Conservation (phyloP, 2,329 filamentous ascomycete genomes). For the Colletotrichum sp. region DNA sequence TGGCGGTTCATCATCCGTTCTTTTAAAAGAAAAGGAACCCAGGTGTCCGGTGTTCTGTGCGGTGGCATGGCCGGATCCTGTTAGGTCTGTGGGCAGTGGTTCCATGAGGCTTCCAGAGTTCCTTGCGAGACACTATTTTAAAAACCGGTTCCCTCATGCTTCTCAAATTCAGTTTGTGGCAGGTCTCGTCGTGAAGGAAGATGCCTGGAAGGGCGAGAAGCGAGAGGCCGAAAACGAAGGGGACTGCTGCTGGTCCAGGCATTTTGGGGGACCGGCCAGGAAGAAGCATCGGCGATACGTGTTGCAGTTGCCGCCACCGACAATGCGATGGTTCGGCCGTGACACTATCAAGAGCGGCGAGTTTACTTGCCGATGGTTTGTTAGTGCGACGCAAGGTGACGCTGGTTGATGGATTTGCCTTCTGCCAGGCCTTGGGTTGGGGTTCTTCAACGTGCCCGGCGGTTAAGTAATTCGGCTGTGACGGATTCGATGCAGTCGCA, state of each 20-base stretch:
- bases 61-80: neutral
- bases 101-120: slow-evolving; percentile 3
- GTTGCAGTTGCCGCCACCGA: slow-evolving; percentile 9
- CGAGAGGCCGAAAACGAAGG: neutral
- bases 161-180: neutral
- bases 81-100: neutral
- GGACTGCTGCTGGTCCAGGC: neutral
- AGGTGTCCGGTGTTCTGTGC: slow-evolving; percentile 7
- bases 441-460: neutral
- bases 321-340: slow-evolving; percentile 2
- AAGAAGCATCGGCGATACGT: neutral
- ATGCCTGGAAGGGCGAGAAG: neutral
- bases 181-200: neutral
- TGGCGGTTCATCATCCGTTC: slow-evolving; percentile 11
- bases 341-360: neutral
- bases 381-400: neutral
- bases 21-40: slow-evolving; percentile 2
- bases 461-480: neutral
- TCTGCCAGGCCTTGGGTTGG: neutral
- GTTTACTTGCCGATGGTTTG: neutral
- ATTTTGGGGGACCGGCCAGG: neutral
- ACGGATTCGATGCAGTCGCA: neutral
- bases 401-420: neutral
- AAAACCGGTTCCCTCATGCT: neutral
- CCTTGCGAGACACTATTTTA: slow-evolving; percentile 1